Conservation (phyloP, 2,329 filamentous ascomycete species). For the Thielaviopsis cerberus region DNA sequence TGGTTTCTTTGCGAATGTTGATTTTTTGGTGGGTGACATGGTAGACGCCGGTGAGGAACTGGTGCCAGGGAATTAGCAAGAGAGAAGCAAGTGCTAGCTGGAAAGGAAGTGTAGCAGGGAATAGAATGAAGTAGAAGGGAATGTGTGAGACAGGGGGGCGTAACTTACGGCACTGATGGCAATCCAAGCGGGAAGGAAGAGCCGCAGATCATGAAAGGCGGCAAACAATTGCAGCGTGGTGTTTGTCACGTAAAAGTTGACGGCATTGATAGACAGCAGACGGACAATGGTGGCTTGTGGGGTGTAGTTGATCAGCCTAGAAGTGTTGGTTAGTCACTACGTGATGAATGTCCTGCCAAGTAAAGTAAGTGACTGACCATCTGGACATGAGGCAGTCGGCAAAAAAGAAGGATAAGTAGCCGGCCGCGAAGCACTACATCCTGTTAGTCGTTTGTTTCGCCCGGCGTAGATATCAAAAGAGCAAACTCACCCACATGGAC, state of each 20-base stretch:
- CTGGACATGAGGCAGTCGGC: slow-evolving; percentile 71
- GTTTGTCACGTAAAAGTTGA: slow-evolving; percentile 59
- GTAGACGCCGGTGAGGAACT: slow-evolving; percentile 57
- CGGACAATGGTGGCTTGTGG: slow-evolving; percentile 65
- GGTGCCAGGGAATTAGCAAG: no score
- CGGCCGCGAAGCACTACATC: slow-evolving; percentile 51
- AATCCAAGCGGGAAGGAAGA: slow-evolving; percentile 61
- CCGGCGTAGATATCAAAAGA: neutral
- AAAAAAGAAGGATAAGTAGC: slow-evolving; percentile 66
- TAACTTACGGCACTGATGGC: slow-evolving; percentile 49
- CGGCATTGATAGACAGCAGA: slow-evolving; percentile 53
- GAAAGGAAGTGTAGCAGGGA: neutral
- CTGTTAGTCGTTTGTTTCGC: neutral
- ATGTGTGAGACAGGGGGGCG: slow-evolving; percentile 1
- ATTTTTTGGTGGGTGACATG: slow-evolving; percentile 62
- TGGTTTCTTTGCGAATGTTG: slow-evolving; percentile 62
- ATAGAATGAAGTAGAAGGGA: neutral
- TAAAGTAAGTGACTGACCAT: slow-evolving; percentile 34
- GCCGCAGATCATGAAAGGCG: slow-evolving; percentile 48
- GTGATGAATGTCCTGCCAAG: neutral
- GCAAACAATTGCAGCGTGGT: slow-evolving; percentile 53
- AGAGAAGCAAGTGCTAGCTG: no score
- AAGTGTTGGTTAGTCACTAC: neutral
- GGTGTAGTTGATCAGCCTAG: slow-evolving; percentile 70
- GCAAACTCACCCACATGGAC: slow-evolving; percentile 48